Base-by-base conservation (phyloP, 345 rosid genomes). In the Gossypium raimondii region DNA sequence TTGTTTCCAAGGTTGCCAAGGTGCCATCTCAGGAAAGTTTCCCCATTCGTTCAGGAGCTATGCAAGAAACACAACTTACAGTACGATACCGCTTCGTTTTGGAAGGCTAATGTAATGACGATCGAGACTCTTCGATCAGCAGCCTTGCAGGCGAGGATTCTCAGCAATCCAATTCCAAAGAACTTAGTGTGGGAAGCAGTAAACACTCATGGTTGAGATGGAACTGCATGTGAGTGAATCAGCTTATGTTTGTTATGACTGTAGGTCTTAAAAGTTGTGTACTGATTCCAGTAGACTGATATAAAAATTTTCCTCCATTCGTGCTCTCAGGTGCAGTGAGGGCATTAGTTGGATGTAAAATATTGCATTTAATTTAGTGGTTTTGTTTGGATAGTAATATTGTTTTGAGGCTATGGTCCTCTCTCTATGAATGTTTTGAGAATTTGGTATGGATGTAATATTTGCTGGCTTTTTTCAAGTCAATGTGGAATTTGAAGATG, bases 121-220 rank as follows among this genome's bases (percentile, higher is more conserved):
- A 7, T 74, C 0, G 3, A 10, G 24, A 82, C 85, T 34, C 88
- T 87, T 41, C 62, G 65, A 50, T 65, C 79, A 57, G 90, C 86
- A 3, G 90, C 90, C 14, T 79, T 87, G 81, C 86, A 84, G 80
- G 90, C 90, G 34, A 85, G 85, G 70, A 81, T 85, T 67, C 51
- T 79, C 57, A 64, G 76, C 27, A 78, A 61, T 27, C 86, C 86
- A 2, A 68, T 79, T 62, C 88, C 90, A 2, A 87, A 74, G 84
- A 87, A 85, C 70, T 74, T 87, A 64, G 87, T 87, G 50, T 87
- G 87, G 90, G 90, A 87, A 79, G 88, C 90, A 64, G 79, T 83
- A 44, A 86, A 86, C 63, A 86, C 85, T 45, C 86, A 82, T 81
- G 87, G 89, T 27, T 86, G 80, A 83, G 63, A 70, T 55, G 59